Evolutionary conservation across 805 yeast species (phyloP), one percentile per base, ranked within the genome.

Genomic region (Ogataea allantospora): DNA sequence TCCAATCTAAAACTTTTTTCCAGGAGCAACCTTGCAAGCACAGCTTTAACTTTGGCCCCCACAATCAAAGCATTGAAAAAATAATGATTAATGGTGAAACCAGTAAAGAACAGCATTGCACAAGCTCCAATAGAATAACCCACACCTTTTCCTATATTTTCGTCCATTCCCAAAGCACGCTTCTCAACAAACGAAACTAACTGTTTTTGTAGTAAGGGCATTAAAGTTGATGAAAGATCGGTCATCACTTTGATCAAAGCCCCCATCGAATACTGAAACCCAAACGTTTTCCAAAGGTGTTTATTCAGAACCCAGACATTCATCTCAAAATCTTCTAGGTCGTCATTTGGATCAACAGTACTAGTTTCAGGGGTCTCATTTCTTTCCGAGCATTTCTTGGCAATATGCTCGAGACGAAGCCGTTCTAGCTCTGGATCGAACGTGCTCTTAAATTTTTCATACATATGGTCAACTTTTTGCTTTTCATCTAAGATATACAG

Each of bases 111-210:
- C 48, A 83, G 71, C 62, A 89, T 63, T 1, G 69, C 51, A 30
- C 80, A 73, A 9, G 81, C 69, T n/a, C 89, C 95, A 29, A 88
- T 61, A 5, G 89, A 78, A 51, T 76, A 84, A 7, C 93, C 96
- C 3, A 85, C 66, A 48, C 95, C 96, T 43, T 67, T 69, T 24
- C 80, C 84, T 37, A 66, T 62, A 7, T 66, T 57, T 17, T 60
- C 48, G 8, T 62, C 61, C 5, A 69, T 57, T 4, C 72, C 72
- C 19, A 65, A 58, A 6, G 68, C 68, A 40, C 72, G 70, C 30
- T 54, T 53, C 50, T 75, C 78, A 18, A 85, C 86, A 48, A 75
- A 84, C 30, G 68, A 67, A 40, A 86, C 80, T 40, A 87, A 64
- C 32, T 70, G 65, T 57, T 77, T 78, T 8, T 84, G 80, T 4